Conservation (phyloP, 2,329 filamentous ascomycete genomes). For the Sporothrix globosa region DNA sequence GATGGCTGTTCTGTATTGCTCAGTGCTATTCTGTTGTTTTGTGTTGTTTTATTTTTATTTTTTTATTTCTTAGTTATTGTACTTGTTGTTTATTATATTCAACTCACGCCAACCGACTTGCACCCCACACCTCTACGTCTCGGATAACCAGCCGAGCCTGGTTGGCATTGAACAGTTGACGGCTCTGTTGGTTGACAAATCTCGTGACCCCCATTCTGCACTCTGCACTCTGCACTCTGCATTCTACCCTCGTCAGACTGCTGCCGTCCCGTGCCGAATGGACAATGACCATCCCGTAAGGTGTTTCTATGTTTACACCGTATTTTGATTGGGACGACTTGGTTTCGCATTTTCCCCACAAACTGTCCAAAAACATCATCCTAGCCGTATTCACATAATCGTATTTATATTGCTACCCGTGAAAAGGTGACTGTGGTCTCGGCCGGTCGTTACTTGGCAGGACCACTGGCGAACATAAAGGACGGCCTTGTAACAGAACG, state of each 20-base stretch:
- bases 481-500: too few relatives aligned
- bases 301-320: not conserved
- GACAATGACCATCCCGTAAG: not conserved
- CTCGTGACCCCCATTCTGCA: not conserved
- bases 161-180: not conserved
- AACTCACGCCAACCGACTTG: not conserved
- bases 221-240: not conserved
- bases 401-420: not conserved
- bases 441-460: too few relatives aligned
- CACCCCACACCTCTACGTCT: not conserved
- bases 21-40: too few relatives aligned
- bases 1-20: too few relatives aligned
- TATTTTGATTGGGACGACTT: not conserved
- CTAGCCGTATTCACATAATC: not conserved
- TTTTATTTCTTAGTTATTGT: too few relatives aligned
- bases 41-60: not conserved
- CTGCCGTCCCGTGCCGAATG: constrained; percentile 18
- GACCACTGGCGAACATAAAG: too few relatives aligned
- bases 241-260: not conserved
- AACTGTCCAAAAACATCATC: not conserved
- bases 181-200: constrained; percentile 13
- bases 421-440: too few relatives aligned
- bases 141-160: constrained; percentile 19
- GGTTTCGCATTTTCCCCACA: constrained; percentile 12
- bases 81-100: not conserved